Conservation (phyloP, 2,329 filamentous ascomycete genomes). For the Berkeleyomyces rouxiae region DNA sequence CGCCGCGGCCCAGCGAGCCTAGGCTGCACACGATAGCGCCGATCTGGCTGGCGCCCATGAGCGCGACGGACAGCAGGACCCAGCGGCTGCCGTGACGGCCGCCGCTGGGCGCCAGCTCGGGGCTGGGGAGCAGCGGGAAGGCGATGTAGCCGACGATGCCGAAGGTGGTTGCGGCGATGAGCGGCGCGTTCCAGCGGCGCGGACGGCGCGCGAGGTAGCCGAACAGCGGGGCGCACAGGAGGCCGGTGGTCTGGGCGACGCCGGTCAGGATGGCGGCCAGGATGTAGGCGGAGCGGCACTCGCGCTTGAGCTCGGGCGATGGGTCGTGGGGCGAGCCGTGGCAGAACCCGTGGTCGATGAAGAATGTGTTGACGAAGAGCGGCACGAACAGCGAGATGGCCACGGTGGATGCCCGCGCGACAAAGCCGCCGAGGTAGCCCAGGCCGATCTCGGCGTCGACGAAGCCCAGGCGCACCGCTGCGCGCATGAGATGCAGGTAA, state of each 20-base stretch:
- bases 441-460: conserved; percentile 64
- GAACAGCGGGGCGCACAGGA: conserved; percentile 73
- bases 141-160: conserved; percentile 64
- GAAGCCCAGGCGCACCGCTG: conserved; percentile 53
- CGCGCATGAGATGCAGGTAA: conserved; percentile 42
- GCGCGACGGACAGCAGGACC: conserved; percentile 59
- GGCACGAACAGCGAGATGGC: conserved; percentile 92
- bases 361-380: conserved; percentile 81
- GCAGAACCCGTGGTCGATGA: conserved; percentile 67
- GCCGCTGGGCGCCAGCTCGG: conserved; percentile 49
- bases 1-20: conserved; percentile 68
- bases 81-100: conserved; percentile 49
- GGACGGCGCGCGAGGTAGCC: conserved; percentile 65
- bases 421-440: conserved; percentile 85
- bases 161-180: conserved; percentile 52
- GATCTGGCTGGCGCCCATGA: conserved; percentile 87
- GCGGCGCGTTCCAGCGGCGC: conserved; percentile 50
- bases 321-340: conserved; percentile 45
- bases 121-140: conserved; percentile 62
- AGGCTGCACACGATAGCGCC: conserved; percentile 91
- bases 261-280: conserved; percentile 77
- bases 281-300: conserved; percentile 75
- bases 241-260: conserved; percentile 69
- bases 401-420: conserved; percentile 84
- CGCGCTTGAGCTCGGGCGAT: conserved; percentile 60